Percentiles rank a stretch among this genome's conserved stretches.
Evolutionary conservation across 2,329 filamentous ascomycete genomes (phyloP).

Genomic region (Colletotrichum endophyticum): DNA sequence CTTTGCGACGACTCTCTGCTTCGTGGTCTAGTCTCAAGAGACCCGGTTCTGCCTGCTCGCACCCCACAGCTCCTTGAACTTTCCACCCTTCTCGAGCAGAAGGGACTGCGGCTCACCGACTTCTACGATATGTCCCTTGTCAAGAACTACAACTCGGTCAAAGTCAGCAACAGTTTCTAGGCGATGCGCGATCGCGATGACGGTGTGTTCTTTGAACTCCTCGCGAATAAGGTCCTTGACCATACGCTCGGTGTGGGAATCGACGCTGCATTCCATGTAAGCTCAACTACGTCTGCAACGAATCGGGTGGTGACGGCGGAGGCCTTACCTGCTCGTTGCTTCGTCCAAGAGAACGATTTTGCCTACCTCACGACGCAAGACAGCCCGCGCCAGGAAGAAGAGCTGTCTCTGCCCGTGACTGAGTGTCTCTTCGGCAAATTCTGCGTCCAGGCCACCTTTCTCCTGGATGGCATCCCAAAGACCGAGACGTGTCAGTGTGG

Average conservation of each 20-base stretch:
- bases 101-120: slow-evolving; percentile 5
- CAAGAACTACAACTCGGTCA: slow-evolving; percentile 19
- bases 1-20: background rate
- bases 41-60: background rate
- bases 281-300: background rate
- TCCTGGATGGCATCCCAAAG: slow-evolving; percentile 29
- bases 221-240: slow-evolving; percentile 34
- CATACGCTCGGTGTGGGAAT: slow-evolving; percentile 34
- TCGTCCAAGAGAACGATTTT: slow-evolving; percentile 52
- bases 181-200: slow-evolving; percentile 49
- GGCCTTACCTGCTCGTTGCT: slow-evolving; percentile 31
- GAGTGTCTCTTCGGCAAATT: slow-evolving; percentile 32
- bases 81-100: background rate
- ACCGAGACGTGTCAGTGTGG: background rate
- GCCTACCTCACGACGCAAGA: slow-evolving; percentile 34
- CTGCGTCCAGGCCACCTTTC: slow-evolving; percentile 7
- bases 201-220: slow-evolving; percentile 51
- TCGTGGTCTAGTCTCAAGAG: background rate
- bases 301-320: background rate
- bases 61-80: slow-evolving; percentile 9
- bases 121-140: slow-evolving; percentile 19
- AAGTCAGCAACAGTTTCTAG: slow-evolving; percentile 49
- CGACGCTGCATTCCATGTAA: slow-evolving; percentile 28
- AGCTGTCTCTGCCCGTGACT: slow-evolving; percentile 38
- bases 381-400: slow-evolving; percentile 33